phyloP scores from a whole-genome alignment of 371 early-diverging fungal species.

The Mucor plumbeus region DNA sequence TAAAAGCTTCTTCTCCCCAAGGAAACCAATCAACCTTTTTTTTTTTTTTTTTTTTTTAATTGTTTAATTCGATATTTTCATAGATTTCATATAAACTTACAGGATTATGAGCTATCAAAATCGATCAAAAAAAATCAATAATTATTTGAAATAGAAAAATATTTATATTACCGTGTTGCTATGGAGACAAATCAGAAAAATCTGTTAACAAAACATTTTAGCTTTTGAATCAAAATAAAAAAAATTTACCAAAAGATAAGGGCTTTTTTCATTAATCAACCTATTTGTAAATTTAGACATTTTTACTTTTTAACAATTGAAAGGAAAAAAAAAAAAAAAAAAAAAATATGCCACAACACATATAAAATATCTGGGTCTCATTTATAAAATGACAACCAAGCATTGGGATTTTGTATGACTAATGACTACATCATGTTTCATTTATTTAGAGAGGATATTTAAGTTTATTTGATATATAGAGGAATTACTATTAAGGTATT shows the following conservation, averaged over 20 bases:
- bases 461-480: background rate
- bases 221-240: background rate
- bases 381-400: background rate
- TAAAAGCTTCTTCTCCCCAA: slow-evolving; percentile 74
- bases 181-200: background rate
- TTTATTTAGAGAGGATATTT: background rate
- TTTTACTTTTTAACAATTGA: background rate
- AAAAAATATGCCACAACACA: no score
- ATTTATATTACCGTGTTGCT: slow-evolving; percentile 55
- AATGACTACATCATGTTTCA: slow-evolving; percentile 1
- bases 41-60: no score
- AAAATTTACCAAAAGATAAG: slow-evolving; percentile 59
- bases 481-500: slow-evolving; percentile 12
- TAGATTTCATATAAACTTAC: slow-evolving; percentile 21
- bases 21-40: slow-evolving; percentile 76
- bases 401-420: background rate
- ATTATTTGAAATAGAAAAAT: background rate
- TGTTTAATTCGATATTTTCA: background rate
- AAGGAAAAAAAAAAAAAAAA: slow-evolving; percentile 3
- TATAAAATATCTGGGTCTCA: background rate
- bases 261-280: slow-evolving; percentile 62
- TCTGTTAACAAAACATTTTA: background rate
- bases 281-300: slow-evolving; percentile 49
- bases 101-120: slow-evolving; percentile 50
- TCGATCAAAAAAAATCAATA: background rate